Evolutionary conservation across 441 rosid genomes (phyloP), one percentile per base, ranked within the genome.

Genomic region (Pelargonium fulgidum): DNA sequence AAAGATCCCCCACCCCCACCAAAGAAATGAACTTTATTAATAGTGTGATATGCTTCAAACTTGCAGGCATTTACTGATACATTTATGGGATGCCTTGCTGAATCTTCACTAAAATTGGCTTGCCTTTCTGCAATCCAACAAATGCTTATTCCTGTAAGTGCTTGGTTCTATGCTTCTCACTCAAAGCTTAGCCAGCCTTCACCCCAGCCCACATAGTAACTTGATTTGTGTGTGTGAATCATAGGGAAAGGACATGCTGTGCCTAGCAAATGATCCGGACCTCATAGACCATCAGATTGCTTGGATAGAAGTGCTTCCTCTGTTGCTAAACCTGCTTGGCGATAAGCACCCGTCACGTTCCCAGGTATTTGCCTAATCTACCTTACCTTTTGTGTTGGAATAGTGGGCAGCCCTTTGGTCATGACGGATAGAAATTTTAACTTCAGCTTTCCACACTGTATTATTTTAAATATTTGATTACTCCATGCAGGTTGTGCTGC

Each of bases 21-120:
- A 62, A 56, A 67, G 59, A 52, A 45, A 16, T 56, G 69, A 62
- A 29, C 45, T 45, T 61, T 62, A 33, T 66, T 73, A 26, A 50
- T 65, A 11, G 69, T 54, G 39, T 61, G 70, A 36, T 9, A 39
- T 65, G 58, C 64, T 59, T 16, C 52, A 48, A 42, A 29, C 56
- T 73, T 80, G 71, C 91, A 92, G 99, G 97, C 96, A 65, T 95
- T 95, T 81, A 89, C 93, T n/a, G 62, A 17, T 71, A 75, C 92
- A 71, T 92, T 89, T 79, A 82, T 68, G 73, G 76, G 73, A 66
- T 90, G 96, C 78, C 80, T 78, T 73, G 89, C 90, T 47, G 89
- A 80, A 67, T 90, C 97, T 76, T 42, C 82, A 14, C 77, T 88
- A 58, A 90, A 83, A 63, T 59, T 89, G 72, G 86, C 91, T 39